Evolutionary conservation across 139 green algal species (phyloP).

Genomic region (Coelastrella sp.): DNA sequence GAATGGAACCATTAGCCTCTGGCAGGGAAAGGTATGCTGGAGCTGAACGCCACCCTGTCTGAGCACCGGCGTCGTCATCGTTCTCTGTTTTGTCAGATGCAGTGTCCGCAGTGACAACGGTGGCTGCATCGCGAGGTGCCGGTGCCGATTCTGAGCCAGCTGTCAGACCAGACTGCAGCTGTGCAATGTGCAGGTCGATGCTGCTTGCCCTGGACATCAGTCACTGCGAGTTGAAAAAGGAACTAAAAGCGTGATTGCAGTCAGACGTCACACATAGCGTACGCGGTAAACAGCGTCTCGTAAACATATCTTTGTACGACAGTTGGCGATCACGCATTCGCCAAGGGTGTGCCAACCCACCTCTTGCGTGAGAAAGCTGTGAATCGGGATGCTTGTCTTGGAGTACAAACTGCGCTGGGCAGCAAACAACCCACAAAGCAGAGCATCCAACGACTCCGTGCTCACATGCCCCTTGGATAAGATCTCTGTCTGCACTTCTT

Average conservation of each 20-base stretch:
- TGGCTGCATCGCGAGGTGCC: background rate
- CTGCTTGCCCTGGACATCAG: background rate
- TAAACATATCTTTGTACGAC: too few species aligned
- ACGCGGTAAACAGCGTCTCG: background rate
- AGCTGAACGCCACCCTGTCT: constrained; percentile 35
- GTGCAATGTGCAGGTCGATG: background rate
- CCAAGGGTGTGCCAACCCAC: background rate
- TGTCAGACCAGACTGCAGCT: background rate
- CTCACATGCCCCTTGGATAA: background rate
- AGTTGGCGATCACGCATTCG: too few species aligned
- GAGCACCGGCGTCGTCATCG: background rate
- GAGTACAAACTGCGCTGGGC: background rate
- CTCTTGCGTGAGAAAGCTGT: background rate
- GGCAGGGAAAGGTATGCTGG: constrained; percentile 50
- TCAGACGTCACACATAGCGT: background rate
- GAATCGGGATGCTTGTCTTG: background rate
- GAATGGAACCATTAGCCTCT: constrained; percentile 59
- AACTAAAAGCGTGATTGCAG: background rate
- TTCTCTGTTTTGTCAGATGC: background rate
- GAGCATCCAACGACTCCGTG: background rate
- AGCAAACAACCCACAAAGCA: constrained; percentile 1
- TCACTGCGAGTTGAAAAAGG: background rate
- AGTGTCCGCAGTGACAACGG: background rate
- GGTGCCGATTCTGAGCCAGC: background rate
- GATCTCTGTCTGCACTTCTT: too few species aligned